Percentiles rank a stretch among this genome's conserved stretches.
These are phyloP conservation scores for Coniella lustricola DNA, from an alignment of 2,329 filamentous ascomycete genomes.

Conservation along the genomic window DNA sequence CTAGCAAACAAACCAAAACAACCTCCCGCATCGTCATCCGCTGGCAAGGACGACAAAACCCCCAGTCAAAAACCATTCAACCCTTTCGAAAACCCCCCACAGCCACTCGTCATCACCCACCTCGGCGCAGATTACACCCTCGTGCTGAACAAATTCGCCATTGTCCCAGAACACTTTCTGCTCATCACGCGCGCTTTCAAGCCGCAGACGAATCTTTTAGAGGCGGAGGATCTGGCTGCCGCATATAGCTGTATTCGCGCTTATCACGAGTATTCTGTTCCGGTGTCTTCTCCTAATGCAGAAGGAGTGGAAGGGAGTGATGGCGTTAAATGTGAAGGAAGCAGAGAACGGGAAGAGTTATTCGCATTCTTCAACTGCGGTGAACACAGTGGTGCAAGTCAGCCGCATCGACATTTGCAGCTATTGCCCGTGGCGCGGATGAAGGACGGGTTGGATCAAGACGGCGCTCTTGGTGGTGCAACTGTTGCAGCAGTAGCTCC, in stretches of 20 bases:
- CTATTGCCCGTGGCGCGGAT: constrained; percentile 61
- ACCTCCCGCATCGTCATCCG: constrained; percentile 14
- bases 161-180: constrained; percentile 66
- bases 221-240: constrained; percentile 51
- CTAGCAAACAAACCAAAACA: constrained; percentile 59
- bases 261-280: constrained; percentile 30
- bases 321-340: constrained; percentile 15
- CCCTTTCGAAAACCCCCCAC: constrained; percentile 56
- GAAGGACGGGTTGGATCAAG: constrained; percentile 39
- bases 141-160: constrained; percentile 68
- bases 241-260: constrained; percentile 55
- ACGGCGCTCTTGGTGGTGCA: too few relatives aligned
- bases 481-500: constrained; percentile 18
- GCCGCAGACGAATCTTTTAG: constrained; percentile 58
- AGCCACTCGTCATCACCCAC: constrained; percentile 45
- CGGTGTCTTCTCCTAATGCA: constrained; percentile 15
- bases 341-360: constrained; percentile 31
- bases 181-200: constrained; percentile 58
- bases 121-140: constrained; percentile 52
- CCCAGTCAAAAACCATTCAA: constrained; percentile 43
- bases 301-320: background rate
- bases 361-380: constrained; percentile 69
- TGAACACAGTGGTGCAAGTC: constrained; percentile 60
- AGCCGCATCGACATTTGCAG: constrained; percentile 66
- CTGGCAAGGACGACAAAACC: constrained; percentile 15